These are phyloP conservation scores for Globisporangium echinulatum DNA, from an alignment of 352 stramenopile genomes.

Conservation along the genomic window DNA sequence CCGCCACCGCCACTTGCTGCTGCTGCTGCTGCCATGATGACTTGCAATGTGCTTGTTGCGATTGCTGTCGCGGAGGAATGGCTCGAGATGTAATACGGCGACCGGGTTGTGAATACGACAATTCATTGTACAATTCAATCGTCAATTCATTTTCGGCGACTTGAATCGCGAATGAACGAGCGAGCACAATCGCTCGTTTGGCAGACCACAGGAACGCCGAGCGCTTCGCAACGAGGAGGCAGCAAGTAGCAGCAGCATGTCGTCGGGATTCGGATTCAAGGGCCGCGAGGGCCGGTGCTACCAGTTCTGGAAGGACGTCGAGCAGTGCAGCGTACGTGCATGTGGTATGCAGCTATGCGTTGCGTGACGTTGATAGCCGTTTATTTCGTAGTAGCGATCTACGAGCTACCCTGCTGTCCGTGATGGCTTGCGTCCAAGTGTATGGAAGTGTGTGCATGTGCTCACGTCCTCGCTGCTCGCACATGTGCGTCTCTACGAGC, in stretches of 20 bases:
- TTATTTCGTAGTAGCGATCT: too few species aligned
- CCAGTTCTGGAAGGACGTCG: conserved; percentile 91
- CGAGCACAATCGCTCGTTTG: not conserved
- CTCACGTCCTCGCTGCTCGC: too few species aligned
- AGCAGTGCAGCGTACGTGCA: conserved; percentile 91
- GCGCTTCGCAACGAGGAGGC: conserved; percentile 3
- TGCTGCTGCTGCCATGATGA: not conserved
- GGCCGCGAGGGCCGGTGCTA: conserved; percentile 91
- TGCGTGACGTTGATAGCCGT: not conserved
- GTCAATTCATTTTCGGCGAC: not conserved
- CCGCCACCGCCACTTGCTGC: not conserved
- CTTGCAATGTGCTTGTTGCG: too few species aligned
- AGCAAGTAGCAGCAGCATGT: conserved; percentile 49
- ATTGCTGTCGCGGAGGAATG: too few species aligned
- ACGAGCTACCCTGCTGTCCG: not conserved
- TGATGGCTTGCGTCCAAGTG: not conserved
- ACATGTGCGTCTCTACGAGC: conserved; percentile 7
- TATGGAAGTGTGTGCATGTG: not conserved
- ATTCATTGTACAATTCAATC: not conserved
- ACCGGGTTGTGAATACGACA: not conserved
- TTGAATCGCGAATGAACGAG: not conserved
- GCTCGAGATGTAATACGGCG: too few species aligned
- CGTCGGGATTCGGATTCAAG: conserved; percentile 92
- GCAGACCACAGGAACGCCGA: conserved; percentile 7
- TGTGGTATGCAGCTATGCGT: conserved; percentile 30